These are phyloP conservation scores for Fraxinus nigra DNA, from an alignment of 305 asterid species.

Conservation along the genomic window DNA sequence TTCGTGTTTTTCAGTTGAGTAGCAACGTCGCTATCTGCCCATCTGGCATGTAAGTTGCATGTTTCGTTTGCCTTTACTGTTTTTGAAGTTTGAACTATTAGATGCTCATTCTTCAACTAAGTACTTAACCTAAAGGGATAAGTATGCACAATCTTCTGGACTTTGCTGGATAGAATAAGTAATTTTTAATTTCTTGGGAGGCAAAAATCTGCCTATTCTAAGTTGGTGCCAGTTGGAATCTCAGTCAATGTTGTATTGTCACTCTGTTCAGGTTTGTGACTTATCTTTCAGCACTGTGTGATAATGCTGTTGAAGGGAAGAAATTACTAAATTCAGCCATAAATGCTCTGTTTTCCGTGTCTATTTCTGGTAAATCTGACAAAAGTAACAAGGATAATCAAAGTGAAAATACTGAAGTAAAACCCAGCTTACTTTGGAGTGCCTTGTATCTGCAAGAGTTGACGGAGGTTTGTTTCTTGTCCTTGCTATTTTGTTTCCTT, in stretches of 20 bases:
- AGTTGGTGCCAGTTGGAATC: slow-evolving; percentile 18
- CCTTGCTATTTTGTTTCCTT: neutral
- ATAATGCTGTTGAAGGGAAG: slow-evolving; percentile 63
- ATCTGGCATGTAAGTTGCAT: slow-evolving; percentile 66
- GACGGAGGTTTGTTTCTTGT: slow-evolving; percentile 34
- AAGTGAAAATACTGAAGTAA: slow-evolving; percentile 31
- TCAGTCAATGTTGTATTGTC: slow-evolving; percentile 21
- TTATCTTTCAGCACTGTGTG: slow-evolving; percentile 66
- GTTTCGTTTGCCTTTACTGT: neutral
- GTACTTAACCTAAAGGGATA: neutral
- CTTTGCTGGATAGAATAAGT: neutral
- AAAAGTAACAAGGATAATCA: slow-evolving; percentile 27
- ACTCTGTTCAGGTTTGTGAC: slow-evolving; percentile 61
- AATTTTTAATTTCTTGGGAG: neutral
- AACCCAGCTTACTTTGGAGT: slow-evolving; percentile 58
- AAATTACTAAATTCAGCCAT: slow-evolving; percentile 59
- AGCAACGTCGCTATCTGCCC: slow-evolving; percentile 75
- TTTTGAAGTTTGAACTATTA: neutral
- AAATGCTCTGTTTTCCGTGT: slow-evolving; percentile 51
- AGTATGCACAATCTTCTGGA: neutral
- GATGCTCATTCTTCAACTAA: neutral
- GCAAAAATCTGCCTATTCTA: neutral
- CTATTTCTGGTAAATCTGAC: slow-evolving; percentile 36
- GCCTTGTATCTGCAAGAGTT: slow-evolving; percentile 48
- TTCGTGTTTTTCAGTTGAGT: slow-evolving; percentile 79